Conservation (phyloP, 1,139 yeast genomes). For the Zhuliangozyma parablackwelliae region DNA sequence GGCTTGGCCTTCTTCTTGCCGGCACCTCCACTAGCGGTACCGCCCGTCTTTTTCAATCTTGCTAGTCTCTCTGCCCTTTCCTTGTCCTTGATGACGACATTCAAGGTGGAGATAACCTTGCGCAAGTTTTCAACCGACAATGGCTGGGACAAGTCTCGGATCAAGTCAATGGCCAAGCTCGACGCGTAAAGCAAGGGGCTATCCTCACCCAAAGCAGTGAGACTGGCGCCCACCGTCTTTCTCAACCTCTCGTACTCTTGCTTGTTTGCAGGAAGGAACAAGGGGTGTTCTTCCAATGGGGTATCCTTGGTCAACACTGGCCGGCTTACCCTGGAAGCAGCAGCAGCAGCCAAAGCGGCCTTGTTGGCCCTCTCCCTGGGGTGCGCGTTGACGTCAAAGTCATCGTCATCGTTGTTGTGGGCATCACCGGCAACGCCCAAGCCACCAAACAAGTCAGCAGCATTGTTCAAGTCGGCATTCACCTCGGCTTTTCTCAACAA, state of each 20-base stretch:
- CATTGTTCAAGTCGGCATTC: slow-evolving; percentile 83
- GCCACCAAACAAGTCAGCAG: slow-evolving; percentile 87
- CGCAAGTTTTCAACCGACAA: slow-evolving; percentile 76
- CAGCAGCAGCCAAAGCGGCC: slow-evolving; percentile 42
- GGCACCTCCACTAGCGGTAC: slow-evolving; percentile 88
- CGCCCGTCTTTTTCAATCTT: slow-evolving; percentile 73
- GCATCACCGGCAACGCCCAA: slow-evolving; percentile 59
- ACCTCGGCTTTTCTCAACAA: slow-evolving; percentile 75
- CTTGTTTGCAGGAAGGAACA: slow-evolving; percentile 77
- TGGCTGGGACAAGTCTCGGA: slow-evolving; percentile 81
- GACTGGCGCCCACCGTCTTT: slow-evolving; percentile 67
- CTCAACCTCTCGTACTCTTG: slow-evolving; percentile 80
- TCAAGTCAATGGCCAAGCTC: slow-evolving; percentile 74
- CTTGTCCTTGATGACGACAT: slow-evolving; percentile 78
- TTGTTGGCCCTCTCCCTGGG: slow-evolving; percentile 63
- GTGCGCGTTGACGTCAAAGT: slow-evolving; percentile 42
- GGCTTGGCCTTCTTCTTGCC: slow-evolving; percentile 91
- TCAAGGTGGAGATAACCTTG: slow-evolving; percentile 81
- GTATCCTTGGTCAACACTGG: slow-evolving; percentile 56
- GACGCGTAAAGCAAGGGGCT: slow-evolving; percentile 68
- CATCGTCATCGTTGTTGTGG: slow-evolving; percentile 21
- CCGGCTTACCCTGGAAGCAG: slow-evolving; percentile 22
- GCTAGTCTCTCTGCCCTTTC: slow-evolving; percentile 86
- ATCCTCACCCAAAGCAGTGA: slow-evolving; percentile 60
- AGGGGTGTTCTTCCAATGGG: slow-evolving; percentile 67